Evolutionary conservation across 768 basidiomycete species (phyloP).

Genomic region (Leucogyrophana mollusca): DNA sequence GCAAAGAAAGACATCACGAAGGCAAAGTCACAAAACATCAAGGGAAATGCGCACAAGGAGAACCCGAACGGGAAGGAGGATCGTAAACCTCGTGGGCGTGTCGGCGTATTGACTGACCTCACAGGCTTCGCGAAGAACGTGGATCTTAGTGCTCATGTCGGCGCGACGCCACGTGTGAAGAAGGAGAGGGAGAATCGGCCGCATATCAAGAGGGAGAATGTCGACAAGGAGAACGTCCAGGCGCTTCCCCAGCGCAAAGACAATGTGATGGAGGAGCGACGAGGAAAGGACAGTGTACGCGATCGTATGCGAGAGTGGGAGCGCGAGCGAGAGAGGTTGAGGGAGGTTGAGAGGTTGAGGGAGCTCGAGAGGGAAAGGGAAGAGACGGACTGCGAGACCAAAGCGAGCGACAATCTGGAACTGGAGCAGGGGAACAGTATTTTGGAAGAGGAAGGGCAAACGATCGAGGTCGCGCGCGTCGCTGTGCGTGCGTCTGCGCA

Average conservation of each 20-base stretch:
- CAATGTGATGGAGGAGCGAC: slow-evolving; percentile 7
- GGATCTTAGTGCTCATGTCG: slow-evolving; percentile 27
- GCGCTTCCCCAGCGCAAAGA: not conserved
- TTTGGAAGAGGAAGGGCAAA: slow-evolving; percentile 23
- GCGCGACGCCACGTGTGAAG: slow-evolving; percentile 21
- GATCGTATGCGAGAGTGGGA: slow-evolving; percentile 79
- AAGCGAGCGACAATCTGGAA: slow-evolving; percentile 22
- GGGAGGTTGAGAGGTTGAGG: slow-evolving; percentile 65
- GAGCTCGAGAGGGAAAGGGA: slow-evolving; percentile 52
- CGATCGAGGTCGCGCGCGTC: slow-evolving; percentile 28
- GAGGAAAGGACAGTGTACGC: slow-evolving; percentile 35
- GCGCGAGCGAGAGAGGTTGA: slow-evolving; percentile 62
- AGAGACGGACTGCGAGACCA: slow-evolving; percentile 27
- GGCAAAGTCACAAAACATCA: not conserved
- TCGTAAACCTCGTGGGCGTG: slow-evolving; percentile 16
- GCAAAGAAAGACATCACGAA: slow-evolving; percentile 11
- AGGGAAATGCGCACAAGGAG: not conserved
- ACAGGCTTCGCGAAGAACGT: slow-evolving; percentile 35
- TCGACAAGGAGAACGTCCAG: slow-evolving; percentile 27
- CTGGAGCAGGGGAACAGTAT: slow-evolving; percentile 11
- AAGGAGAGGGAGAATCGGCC: slow-evolving; percentile 42
- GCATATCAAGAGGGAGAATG: slow-evolving; percentile 11
- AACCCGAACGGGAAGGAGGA: slow-evolving; percentile 21
- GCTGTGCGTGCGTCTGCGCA: slow-evolving; percentile 28
- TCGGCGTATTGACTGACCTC: slow-evolving; percentile 38